Evolutionary conservation across 768 basidiomycete genomes (phyloP).

Genomic region (Lenzites betulinus): DNA sequence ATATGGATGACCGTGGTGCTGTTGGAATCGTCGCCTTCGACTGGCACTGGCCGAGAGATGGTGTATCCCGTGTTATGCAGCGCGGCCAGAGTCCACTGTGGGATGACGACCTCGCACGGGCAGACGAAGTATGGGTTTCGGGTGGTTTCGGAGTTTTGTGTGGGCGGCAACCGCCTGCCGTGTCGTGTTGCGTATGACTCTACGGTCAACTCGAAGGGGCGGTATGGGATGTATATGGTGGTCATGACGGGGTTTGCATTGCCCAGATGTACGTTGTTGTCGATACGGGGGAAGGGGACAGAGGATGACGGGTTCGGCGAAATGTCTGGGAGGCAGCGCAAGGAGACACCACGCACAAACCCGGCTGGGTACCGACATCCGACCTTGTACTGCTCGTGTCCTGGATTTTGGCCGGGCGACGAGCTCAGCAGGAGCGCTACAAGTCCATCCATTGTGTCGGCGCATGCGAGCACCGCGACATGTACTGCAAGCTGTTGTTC

Average conservation of each 20-base stretch:
- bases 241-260: background rate
- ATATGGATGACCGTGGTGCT: background rate
- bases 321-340: background rate
- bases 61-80: slow-evolving; percentile 1
- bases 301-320: background rate
- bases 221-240: slow-evolving; percentile 2
- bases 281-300: too few relatives aligned
- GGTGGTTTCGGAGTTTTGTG: background rate
- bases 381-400: slow-evolving; percentile 3
- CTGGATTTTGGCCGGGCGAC: background rate
- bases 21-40: background rate
- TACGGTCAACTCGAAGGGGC: slow-evolving; percentile 4
- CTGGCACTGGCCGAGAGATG: background rate
- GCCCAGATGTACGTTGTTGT: too few relatives aligned
- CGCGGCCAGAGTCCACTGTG: background rate
- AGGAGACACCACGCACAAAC: slow-evolving; percentile 3
- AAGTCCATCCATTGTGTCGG: slow-evolving; percentile 1
- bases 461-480: background rate
- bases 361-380: background rate
- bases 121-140: background rate
- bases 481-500: background rate
- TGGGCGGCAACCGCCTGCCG: background rate
- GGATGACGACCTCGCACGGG: slow-evolving; percentile 6
- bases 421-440: background rate
- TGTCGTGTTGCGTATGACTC: background rate